Evolutionary conservation across 2,329 filamentous ascomycete genomes (phyloP), one percentile per base, ranked within the genome.

Genomic region (Cladosporium halotolerans): DNA sequence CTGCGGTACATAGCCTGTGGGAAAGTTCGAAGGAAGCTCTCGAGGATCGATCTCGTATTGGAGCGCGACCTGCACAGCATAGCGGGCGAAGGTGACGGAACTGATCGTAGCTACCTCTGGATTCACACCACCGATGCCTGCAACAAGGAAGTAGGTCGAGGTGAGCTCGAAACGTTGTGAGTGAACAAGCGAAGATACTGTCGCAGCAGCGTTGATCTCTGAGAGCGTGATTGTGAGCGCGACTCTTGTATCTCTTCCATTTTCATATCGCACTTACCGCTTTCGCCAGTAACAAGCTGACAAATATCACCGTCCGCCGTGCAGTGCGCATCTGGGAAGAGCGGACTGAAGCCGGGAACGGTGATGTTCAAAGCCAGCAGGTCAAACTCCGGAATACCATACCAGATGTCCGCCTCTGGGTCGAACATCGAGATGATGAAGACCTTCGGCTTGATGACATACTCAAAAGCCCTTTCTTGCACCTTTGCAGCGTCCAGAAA

Each of bases 1-100:
- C 62, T 81, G 83, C 1, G 84, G 79, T 31, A 89, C 75, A 66
- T 89, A 89, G 4, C 85, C 85, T 0, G 84, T 86, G 0, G 77
- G 72, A 69, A 79, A 88, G 66, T 83, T 83, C 1, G 65, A 63
- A 0, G 85, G 83, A 33, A 88, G 79, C 56, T 88, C 85, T 33
- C 86, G 79, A 1, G 79, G 72, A 60, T 89, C 86, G 57, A 90
- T 80, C 68, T 90, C 86, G 59, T 89, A 87, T 67, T 90, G 86
- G 50, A 89, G 73, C 0, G 83, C 85, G 2, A 89, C 85, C 64
- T 90, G 87, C 4, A 90, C 78, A 0, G 85, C 80, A 63, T 83
- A 91, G 16, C 80, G 78, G 36, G 83, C 79, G 51, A 91, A 80
- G 1, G 84, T 83, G 0, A 88, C 85, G 39, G 79, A 78, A 42